Percentiles rank a stretch among this genome's conserved stretches.
These are phyloP conservation scores for Alternaria triticimaculans DNA, from an alignment of 2,329 filamentous ascomycete genomes.

Conservation along the genomic window DNA sequence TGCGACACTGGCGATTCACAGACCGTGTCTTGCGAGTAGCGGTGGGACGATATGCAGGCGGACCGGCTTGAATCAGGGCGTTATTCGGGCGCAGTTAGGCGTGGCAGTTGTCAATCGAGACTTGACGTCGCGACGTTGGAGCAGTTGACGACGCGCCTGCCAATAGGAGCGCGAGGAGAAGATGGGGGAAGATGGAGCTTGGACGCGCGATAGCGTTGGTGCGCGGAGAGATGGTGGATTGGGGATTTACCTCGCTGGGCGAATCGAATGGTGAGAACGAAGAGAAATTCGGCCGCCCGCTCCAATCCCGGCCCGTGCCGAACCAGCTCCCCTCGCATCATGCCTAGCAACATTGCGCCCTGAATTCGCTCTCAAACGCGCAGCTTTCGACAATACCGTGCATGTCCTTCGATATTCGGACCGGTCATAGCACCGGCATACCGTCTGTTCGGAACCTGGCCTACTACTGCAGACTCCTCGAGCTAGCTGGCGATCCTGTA, in stretches of 20 bases:
- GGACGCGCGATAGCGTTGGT: conserved; percentile 9
- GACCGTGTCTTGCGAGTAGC: conserved; percentile 9
- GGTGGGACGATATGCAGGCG: conserved; percentile 23
- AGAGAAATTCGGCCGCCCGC: conserved; percentile 4
- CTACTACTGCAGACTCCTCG: conserved; percentile 6
- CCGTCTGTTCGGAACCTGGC: conserved; percentile 1
- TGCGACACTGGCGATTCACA: conserved; percentile 17
- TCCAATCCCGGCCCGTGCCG: conserved; percentile 9
- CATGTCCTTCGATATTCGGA: neutral
- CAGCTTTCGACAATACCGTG: neutral
- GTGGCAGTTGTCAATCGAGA: conserved; percentile 20
- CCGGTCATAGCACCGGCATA: neutral
- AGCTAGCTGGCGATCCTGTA: conserved; percentile 26
- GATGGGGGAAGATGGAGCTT: conserved; percentile 14
- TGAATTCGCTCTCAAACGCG: neutral
- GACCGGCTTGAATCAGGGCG: conserved; percentile 10
- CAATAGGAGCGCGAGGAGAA: conserved; percentile 18
- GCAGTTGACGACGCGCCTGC: conserved; percentile 11
- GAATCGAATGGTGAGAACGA: conserved; percentile 1
- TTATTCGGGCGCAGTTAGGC: conserved; percentile 14
- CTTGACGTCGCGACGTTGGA: conserved; percentile 12
- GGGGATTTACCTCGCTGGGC: neutral
- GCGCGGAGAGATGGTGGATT: conserved; percentile 3
- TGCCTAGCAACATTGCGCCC: neutral
- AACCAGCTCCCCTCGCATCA: neutral